These are phyloP conservation scores for Cutaneotrichosporon cavernicola DNA, from an alignment of 1,284 basidiomycete genomes.

Conservation along the genomic window DNA sequence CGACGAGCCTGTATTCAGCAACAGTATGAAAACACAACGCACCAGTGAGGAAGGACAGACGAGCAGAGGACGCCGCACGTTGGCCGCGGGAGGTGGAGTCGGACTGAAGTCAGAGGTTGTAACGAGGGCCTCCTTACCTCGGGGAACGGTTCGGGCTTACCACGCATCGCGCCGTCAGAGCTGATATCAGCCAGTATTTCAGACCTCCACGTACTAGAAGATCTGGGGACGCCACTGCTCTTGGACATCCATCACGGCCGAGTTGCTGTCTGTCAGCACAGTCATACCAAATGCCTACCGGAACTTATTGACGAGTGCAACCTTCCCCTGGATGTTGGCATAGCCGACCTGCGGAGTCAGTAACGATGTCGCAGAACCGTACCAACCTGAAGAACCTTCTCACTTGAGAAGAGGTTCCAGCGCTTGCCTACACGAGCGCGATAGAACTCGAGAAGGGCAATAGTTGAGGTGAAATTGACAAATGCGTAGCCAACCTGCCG, in stretches of 20 bases:
- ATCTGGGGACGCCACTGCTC: slow-evolving; percentile 51
- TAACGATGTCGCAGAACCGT: not conserved
- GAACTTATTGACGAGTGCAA: slow-evolving; percentile 51
- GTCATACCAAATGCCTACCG: slow-evolving; percentile 20
- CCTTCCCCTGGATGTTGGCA: slow-evolving; percentile 52
- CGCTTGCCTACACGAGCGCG: slow-evolving; percentile 44
- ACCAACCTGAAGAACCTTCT: slow-evolving; percentile 52
- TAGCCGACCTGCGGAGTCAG: slow-evolving; percentile 43
- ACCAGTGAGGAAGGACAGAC: slow-evolving; percentile 15
- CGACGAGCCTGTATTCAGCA: slow-evolving; percentile 6
- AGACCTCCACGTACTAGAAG: slow-evolving; percentile 40
- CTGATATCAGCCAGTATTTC: slow-evolving; percentile 22
- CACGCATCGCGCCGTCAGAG: slow-evolving; percentile 40
- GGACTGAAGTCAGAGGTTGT: slow-evolving; percentile 13
- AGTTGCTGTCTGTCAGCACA: slow-evolving; percentile 37
- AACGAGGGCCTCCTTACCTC: not conserved
- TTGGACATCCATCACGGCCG: slow-evolving; percentile 47
- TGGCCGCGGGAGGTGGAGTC: slow-evolving; percentile 18
- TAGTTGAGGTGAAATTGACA: slow-evolving; percentile 46
- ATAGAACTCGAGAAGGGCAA: slow-evolving; percentile 43
- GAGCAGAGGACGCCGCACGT: slow-evolving; percentile 7
- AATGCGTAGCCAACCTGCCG: slow-evolving; percentile 51
- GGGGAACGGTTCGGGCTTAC: slow-evolving; percentile 27
- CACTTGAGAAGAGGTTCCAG: slow-evolving; percentile 53
- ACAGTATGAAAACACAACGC: not conserved